Conservation (phyloP, 805 yeast species). For the Priceomyces melissophilus region DNA sequence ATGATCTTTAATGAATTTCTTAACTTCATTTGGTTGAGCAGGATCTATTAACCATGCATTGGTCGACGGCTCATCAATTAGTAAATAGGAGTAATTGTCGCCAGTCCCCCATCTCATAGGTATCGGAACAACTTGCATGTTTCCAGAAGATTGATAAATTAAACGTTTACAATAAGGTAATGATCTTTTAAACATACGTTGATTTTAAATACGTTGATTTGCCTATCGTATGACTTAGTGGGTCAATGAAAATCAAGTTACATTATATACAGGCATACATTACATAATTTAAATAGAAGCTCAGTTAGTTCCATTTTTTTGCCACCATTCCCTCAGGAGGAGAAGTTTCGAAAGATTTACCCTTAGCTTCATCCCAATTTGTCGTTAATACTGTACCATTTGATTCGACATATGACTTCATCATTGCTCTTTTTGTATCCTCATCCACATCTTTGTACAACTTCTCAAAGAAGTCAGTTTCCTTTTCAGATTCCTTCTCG, state of each 20-base stretch:
- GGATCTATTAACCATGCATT: conserved; percentile 89
- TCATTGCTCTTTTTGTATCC: conserved; percentile 89
- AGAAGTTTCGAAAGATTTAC: conserved; percentile 56
- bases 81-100: conserved; percentile 82
- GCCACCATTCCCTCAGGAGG: conserved; percentile 77
- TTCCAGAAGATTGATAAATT: conserved; percentile 23
- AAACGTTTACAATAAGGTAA: too few relatives aligned
- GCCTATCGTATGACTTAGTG: too few relatives aligned
- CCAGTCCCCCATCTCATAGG: conserved; percentile 96
- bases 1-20: conserved; percentile 43
- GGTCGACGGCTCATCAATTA: conserved; percentile 63
- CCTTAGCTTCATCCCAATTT: conserved; percentile 84
- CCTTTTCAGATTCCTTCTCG: conserved; percentile 44
- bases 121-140: conserved; percentile 77
- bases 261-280: conserved; percentile 2
- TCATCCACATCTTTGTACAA: conserved; percentile 79
- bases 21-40: conserved; percentile 72
- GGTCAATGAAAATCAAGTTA: background rate
- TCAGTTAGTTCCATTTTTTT: conserved; percentile 42
- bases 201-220: too few relatives aligned
- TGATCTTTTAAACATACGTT: too few relatives aligned
- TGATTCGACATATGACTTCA: conserved; percentile 91
- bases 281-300: background rate
- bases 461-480: conserved; percentile 69
- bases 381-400: conserved; percentile 93